These are phyloP conservation scores for Friedmanniomyces endolithicus DNA, from an alignment of 495 filamentous ascomycete species.

Conservation along the genomic window DNA sequence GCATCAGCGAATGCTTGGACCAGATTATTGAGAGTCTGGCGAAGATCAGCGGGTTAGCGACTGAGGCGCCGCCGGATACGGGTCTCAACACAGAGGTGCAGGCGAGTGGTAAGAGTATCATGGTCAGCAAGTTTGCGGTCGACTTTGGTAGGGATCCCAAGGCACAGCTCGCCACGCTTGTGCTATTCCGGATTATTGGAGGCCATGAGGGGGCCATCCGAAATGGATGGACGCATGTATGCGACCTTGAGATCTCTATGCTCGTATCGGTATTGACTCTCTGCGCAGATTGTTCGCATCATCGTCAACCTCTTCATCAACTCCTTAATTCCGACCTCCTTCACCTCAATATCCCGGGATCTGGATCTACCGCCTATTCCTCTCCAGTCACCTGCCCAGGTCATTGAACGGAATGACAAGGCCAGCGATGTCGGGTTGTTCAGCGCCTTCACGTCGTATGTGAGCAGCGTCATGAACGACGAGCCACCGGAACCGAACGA, in stretches of 20 bases:
- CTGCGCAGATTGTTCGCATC: constrained; percentile 61
- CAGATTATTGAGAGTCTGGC: constrained; percentile 81
- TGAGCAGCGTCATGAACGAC: constrained; percentile 96
- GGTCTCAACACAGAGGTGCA: constrained; percentile 92
- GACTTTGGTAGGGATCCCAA: constrained; percentile 91
- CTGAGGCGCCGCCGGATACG: constrained; percentile 63
- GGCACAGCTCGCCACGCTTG: constrained; percentile 84
- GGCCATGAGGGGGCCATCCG: constrained; percentile 67
- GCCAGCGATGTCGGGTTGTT: constrained; percentile 71
- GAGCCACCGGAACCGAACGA: constrained; percentile 96
- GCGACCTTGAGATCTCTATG: constrained; percentile 20
- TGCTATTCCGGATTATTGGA: constrained; percentile 78
- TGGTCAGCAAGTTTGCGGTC: constrained; percentile 97
- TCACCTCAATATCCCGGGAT: constrained; percentile 53
- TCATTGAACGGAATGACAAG: constrained; percentile 77
- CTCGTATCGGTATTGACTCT: constrained; percentile 16
- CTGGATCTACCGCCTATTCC: constrained; percentile 76
- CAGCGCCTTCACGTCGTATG: constrained; percentile 86
- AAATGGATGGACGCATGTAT: constrained; percentile 73
- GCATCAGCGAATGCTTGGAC: constrained; percentile 73
- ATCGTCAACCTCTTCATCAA: constrained; percentile 95
- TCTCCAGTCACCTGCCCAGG: constrained; percentile 76
- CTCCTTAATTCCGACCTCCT: constrained; percentile 77
- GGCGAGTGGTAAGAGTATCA: constrained; percentile 70
- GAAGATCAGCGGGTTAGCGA: constrained; percentile 76